Evolutionary conservation across 2,329 filamentous ascomycete genomes (phyloP).

Genomic region (Emergomyces pasteurianus): DNA sequence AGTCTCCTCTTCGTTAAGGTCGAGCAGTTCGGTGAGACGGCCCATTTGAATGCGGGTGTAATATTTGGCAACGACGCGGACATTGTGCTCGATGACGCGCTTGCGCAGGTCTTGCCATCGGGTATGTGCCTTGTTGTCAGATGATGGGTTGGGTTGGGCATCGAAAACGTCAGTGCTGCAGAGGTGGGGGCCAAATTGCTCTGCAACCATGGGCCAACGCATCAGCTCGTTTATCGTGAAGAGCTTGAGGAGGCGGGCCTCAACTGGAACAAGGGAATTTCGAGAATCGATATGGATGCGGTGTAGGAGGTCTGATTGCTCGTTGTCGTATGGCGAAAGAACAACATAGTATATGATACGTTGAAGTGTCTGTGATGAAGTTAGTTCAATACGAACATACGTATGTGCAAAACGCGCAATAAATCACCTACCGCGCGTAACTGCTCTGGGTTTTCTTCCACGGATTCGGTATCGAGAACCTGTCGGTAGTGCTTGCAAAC

Average conservation of each 20-base stretch:
- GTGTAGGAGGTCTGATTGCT: constrained; percentile 94
- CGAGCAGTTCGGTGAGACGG: constrained; percentile 78
- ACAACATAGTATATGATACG: constrained; percentile 97
- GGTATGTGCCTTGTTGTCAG: constrained; percentile 68
- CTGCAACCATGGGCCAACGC: constrained; percentile 90
- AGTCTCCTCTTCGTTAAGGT: constrained; percentile 87
- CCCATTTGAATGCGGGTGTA: constrained; percentile 95
- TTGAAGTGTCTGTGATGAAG: constrained; percentile 59
- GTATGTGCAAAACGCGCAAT: constrained; percentile 10
- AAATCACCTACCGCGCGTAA: constrained; percentile 59
- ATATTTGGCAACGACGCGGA: constrained; percentile 94
- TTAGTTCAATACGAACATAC: constrained; percentile 2
- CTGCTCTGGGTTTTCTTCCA: constrained; percentile 79
- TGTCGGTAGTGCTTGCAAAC: constrained; percentile 97
- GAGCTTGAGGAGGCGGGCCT: constrained; percentile 78
- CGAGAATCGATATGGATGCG: constrained; percentile 78
- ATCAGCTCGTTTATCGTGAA: constrained; percentile 96
- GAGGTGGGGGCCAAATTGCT: constrained; percentile 79
- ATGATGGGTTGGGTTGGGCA: constrained; percentile 41
- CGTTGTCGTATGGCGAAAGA: constrained; percentile 92
- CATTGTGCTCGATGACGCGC: constrained; percentile 98
- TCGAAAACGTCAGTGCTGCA: constrained; percentile 86
- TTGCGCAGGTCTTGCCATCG: constrained; percentile 93
- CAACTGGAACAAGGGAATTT: constrained; percentile 62
- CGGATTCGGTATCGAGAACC: constrained; percentile 88